These are phyloP conservation scores for Moringa oleifera DNA, from an alignment of 345 rosid species.

Conservation along the genomic window DNA sequence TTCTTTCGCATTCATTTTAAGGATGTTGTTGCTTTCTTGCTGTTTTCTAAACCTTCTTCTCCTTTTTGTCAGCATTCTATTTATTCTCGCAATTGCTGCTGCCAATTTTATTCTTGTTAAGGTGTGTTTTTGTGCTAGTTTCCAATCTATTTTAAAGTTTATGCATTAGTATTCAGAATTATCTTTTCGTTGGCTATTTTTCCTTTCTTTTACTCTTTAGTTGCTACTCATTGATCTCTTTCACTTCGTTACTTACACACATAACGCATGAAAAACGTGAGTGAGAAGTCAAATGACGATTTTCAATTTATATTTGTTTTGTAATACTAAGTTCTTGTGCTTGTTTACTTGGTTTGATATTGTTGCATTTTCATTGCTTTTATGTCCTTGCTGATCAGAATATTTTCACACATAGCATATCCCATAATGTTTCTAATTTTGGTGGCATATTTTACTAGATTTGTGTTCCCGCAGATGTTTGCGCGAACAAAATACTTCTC, in stretches of 20 bases:
- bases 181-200: no score
- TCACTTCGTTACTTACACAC: no score
- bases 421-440: slow-evolving; percentile 8
- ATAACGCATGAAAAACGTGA: no score
- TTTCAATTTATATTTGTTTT: no score
- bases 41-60: slow-evolving; percentile 4
- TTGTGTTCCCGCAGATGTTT: slow-evolving; percentile 51
- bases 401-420: no score
- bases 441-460: slow-evolving; percentile 23
- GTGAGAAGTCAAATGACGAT: no score
- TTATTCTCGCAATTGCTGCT: slow-evolving; percentile 57
- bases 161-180: neutral
- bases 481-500: slow-evolving; percentile 53
- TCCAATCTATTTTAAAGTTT: neutral
- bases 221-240: no score
- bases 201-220: no score
- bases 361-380: no score
- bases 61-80: slow-evolving; percentile 39
- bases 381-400: no score
- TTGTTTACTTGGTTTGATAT: no score
- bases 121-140: slow-evolving; percentile 32
- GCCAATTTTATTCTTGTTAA: slow-evolving; percentile 69
- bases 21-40: slow-evolving; percentile 12
- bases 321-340: no score
- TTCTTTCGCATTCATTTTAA: neutral